Percentiles rank a stretch among this genome's conserved stretches.
Conservation (phyloP, 257 asterid genomes). For the Solanum lignicaule region DNA sequence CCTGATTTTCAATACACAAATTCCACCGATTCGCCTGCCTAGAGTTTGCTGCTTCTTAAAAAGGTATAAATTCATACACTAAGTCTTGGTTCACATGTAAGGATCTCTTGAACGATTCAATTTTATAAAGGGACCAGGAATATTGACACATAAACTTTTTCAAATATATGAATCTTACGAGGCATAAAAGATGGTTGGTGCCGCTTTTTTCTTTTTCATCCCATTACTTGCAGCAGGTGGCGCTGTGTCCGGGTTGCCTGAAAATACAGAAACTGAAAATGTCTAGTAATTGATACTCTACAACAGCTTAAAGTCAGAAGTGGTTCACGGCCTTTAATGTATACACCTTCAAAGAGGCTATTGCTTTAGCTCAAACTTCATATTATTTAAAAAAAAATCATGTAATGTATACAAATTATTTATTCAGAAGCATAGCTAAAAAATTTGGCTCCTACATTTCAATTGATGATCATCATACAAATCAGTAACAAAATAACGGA, state of each 20-base stretch:
- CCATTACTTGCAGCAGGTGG: conserved; percentile 24
- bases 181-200: conserved; percentile 67
- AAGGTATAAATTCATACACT: not conserved
- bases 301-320: not conserved
- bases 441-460: not conserved
- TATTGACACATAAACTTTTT: not conserved
- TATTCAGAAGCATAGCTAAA: not conserved
- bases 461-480: not conserved
- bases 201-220: conserved; percentile 38
- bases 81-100: not conserved
- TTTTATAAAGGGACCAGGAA: not conserved
- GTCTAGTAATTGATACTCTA: not conserved
- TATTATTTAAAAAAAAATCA: not conserved
- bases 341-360: not conserved
- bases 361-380: not conserved
- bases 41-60: not conserved
- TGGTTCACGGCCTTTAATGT: not conserved
- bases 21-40: not conserved
- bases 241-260: conserved; percentile 41
- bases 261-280: not conserved
- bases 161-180: conserved; percentile 44
- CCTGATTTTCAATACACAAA: not conserved
- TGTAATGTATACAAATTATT: not conserved
- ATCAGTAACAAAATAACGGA: not conserved
- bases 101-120: not conserved